Evolutionary conservation across 2,329 filamentous ascomycete genomes (phyloP).

Genomic region (Botrytis pseudocinerea): DNA sequence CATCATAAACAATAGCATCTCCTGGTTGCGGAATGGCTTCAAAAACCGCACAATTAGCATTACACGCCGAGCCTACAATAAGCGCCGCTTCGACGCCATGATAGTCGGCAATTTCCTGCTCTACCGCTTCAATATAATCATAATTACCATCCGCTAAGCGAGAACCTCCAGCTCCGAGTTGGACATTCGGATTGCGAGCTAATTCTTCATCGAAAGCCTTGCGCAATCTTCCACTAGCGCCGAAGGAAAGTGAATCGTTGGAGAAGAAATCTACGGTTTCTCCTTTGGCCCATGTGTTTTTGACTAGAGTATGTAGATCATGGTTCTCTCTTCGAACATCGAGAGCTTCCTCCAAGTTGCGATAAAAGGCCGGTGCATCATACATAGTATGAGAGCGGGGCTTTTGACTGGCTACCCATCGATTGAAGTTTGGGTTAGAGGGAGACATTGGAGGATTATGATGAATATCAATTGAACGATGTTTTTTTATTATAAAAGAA

Average conservation of each 20-base stretch:
- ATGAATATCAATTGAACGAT: not conserved
- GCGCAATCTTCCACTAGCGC: not conserved
- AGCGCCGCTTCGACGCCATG: not conserved
- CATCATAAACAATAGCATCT: conserved; percentile 9
- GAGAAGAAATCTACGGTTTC: not conserved
- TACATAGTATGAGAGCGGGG: not conserved
- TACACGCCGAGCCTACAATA: not conserved
- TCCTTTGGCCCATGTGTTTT: conserved; percentile 1
- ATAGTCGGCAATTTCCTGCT: conserved; percentile 1
- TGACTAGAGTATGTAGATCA: not conserved
- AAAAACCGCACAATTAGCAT: not conserved
- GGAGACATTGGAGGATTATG: not conserved
- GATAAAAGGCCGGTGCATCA: not conserved
- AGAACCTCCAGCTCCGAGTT: not conserved
- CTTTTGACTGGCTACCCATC: not conserved
- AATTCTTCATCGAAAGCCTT: not conserved
- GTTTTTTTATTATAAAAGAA: not conserved
- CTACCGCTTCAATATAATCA: not conserved
- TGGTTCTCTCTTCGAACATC: not conserved
- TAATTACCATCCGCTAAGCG: not conserved
- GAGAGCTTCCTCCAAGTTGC: not conserved
- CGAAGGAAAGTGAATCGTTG: not conserved
- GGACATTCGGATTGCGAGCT: not conserved
- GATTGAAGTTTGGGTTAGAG: not conserved
- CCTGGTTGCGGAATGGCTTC: not conserved